Evolutionary conservation across 1,284 basidiomycete genomes (phyloP).

Genomic region (Fistulina hepatica): DNA sequence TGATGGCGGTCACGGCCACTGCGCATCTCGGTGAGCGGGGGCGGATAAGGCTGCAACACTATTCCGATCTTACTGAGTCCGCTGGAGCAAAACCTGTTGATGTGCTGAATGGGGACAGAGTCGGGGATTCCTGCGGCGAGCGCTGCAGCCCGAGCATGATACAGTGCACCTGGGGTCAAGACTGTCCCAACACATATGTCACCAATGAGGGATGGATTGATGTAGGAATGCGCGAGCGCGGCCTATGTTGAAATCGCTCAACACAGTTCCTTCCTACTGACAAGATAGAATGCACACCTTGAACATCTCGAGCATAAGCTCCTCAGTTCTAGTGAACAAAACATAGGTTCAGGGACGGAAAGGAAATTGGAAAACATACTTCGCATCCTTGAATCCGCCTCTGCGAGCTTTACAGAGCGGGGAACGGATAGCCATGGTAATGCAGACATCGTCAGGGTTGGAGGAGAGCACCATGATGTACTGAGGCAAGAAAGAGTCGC

Average conservation of each 20-base stretch:
- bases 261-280: not conserved
- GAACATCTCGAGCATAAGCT: slow-evolving; percentile 69
- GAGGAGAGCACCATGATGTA: too few relatives aligned
- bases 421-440: slow-evolving; percentile 68
- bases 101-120: slow-evolving; percentile 58
- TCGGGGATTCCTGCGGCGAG: slow-evolving; percentile 78
- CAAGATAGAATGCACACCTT: slow-evolving; percentile 33
- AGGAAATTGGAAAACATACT: slow-evolving; percentile 26
- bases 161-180: slow-evolving; percentile 46
- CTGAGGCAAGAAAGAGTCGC: too few relatives aligned
- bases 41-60: not conserved
- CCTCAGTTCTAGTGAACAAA: slow-evolving; percentile 45
- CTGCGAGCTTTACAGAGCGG: slow-evolving; percentile 69
- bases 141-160: slow-evolving; percentile 62
- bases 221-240: slow-evolving; percentile 44
- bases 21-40: not conserved
- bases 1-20: slow-evolving; percentile 58
- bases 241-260: slow-evolving; percentile 31
- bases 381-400: slow-evolving; percentile 72
- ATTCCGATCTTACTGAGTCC: slow-evolving; percentile 37
- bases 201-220: slow-evolving; percentile 61
- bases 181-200: slow-evolving; percentile 76
- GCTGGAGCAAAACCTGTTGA: slow-evolving; percentile 76
- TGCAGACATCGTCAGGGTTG: slow-evolving; percentile 17
- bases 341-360: not conserved